phyloP scores from a whole-genome alignment of 2,329 filamentous ascomycete species.

The Fusarium subglutinans region DNA sequence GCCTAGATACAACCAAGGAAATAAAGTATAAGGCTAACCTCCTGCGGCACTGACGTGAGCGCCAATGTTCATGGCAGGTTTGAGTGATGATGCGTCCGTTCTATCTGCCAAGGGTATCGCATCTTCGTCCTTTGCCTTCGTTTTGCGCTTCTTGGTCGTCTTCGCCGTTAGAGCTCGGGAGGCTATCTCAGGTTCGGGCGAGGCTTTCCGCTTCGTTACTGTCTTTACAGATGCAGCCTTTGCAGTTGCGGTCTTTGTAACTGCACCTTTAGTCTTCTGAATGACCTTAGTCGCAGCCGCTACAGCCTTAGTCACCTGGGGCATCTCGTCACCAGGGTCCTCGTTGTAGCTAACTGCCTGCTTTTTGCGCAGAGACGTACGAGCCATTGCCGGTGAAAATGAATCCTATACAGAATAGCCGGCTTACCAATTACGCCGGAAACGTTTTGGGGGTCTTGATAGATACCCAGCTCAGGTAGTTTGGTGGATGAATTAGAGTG shows the following conservation, averaged over 20 bases:
- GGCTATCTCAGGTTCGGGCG: constrained; percentile 33
- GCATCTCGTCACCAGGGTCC: constrained; percentile 34
- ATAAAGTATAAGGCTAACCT: constrained; percentile 64
- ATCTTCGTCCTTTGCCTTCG: constrained; percentile 52
- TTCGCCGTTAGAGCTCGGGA: constrained; percentile 37
- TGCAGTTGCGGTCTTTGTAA: constrained; percentile 33
- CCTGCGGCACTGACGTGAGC: constrained; percentile 92
- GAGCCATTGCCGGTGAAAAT: constrained; percentile 43
- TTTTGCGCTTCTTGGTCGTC: constrained; percentile 55
- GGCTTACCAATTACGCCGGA: not conserved
- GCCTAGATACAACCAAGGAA: constrained; percentile 5
- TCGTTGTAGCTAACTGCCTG: constrained; percentile 47
- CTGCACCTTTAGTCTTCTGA: constrained; percentile 42
- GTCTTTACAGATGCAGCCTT: constrained; percentile 40
- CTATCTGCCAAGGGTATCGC: constrained; percentile 73
- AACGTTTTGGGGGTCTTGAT: too few relatives aligned
- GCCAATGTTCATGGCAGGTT: constrained; percentile 81
- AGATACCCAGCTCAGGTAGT: not conserved
- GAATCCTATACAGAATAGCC: not conserved
- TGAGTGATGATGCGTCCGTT: constrained; percentile 70
- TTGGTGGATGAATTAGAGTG: not conserved
- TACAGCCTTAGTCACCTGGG: constrained; percentile 20
- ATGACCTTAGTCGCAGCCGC: constrained; percentile 37
- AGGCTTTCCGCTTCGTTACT: constrained; percentile 47
- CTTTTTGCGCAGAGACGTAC: constrained; percentile 48